Evolutionary conservation across 129 eudicot species (phyloP).

Genomic region (Artemisia tridentata): DNA sequence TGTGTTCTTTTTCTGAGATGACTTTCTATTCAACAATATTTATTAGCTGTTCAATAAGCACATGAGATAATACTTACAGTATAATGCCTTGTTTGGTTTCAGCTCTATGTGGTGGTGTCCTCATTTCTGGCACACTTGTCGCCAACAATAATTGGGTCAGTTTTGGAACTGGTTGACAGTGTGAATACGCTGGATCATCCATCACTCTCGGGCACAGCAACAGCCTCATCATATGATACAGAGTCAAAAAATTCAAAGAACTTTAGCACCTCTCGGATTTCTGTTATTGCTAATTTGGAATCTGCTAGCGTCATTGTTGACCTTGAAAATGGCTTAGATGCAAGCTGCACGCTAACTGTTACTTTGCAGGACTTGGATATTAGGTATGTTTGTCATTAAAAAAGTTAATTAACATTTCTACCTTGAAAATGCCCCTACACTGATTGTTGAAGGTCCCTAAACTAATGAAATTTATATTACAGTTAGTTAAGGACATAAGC

Average conservation of each 20-base stretch:
- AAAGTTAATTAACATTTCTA: slow-evolving; percentile 11
- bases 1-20: background rate
- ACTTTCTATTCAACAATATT: background rate
- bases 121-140: slow-evolving; percentile 58
- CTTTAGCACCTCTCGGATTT: slow-evolving; percentile 32
- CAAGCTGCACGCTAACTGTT: slow-evolving; percentile 48
- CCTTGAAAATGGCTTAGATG: slow-evolving; percentile 69
- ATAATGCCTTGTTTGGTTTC: slow-evolving; percentile 29
- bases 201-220: slow-evolving; percentile 17
- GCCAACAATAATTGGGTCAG: slow-evolving; percentile 47
- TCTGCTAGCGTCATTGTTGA: slow-evolving; percentile 49
- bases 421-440: slow-evolving; percentile 3
- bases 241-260: slow-evolving; percentile 22
- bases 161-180: slow-evolving; percentile 43
- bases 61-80: background rate
- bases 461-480: background rate
- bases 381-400: slow-evolving; percentile 40
- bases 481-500: background rate
- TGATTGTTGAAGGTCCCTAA: background rate
- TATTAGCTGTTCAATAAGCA: background rate
- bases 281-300: slow-evolving; percentile 49
- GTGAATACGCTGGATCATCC: slow-evolving; percentile 32
- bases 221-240: slow-evolving; percentile 18
- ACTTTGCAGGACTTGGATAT: slow-evolving; percentile 49
- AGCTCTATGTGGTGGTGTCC: slow-evolving; percentile 55